phyloP scores from a whole-genome alignment of 1,139 yeast genomes.

The Debaryomyces nepalensis region DNA sequence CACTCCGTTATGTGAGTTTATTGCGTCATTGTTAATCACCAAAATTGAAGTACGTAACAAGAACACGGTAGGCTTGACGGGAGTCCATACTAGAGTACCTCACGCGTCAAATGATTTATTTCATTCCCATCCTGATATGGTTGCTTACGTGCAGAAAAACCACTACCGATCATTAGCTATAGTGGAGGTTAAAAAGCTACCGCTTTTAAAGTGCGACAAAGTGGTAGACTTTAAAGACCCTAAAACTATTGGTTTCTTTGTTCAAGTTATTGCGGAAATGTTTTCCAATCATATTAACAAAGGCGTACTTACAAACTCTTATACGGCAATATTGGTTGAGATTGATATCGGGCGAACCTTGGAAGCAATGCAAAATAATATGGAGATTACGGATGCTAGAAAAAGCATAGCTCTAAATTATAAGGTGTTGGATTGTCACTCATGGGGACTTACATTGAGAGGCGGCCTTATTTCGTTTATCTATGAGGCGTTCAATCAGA shows the following conservation, averaged over 20 bases:
- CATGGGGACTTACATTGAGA: neutral
- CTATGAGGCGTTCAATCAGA: neutral
- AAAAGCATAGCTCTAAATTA: neutral
- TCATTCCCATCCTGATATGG: conserved; percentile 3
- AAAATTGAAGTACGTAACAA: neutral
- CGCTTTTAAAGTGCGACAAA: neutral
- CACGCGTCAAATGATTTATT: conserved; percentile 2
- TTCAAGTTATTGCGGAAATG: too few species aligned
- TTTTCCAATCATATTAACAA: too few species aligned
- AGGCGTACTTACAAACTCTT: too few species aligned
- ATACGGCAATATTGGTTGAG: too few species aligned
- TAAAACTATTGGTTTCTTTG: too few species aligned
- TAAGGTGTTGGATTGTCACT: neutral
- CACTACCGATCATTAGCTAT: neutral
- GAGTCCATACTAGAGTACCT: conserved; percentile 4
- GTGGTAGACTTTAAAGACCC: too few species aligned
- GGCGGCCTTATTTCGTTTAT: neutral
- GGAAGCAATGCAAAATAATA: too few species aligned
- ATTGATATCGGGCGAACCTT: too few species aligned
- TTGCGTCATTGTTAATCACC: neutral
- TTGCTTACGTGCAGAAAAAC: neutral
- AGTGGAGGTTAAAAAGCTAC: conserved; percentile 6
- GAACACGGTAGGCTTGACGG: neutral
- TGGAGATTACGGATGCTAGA: too few species aligned
- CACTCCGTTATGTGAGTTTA: neutral